Evolutionary conservation across 306 rosid genomes (phyloP), one percentile per base, ranked within the genome.

Genomic region (Rosa persica): DNA sequence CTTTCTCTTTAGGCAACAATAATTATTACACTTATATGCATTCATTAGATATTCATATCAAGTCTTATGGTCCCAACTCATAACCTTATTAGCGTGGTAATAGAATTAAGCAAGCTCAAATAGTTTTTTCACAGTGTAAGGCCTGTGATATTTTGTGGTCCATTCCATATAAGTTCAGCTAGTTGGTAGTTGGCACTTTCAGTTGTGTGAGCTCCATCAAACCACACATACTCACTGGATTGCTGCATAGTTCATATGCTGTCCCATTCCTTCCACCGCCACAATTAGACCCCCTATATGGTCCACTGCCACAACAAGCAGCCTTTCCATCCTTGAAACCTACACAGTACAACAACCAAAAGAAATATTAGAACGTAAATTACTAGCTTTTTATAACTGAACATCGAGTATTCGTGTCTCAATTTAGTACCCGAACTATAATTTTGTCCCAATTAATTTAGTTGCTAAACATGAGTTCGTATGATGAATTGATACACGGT

Each of bases 261-360:
- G 67, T 71, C 70, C 46, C 46, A 36, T 65, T 65, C 4, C 3
- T 65, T 65, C 70, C 70, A 0, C 70, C 70, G 6, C 86, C 81
- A 83, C 89, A 70, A 22, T 19, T 43, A 19, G 11, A 57, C 62
- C 79, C 88, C 67, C 76, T 70, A 6, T 77, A 82, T 17, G 82
- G 70, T 5, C 88, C 86, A 74, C 57, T 79, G 7, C 90, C 90
- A 82, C 90, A 87, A 7, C 88, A 84, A 5, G 88, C 86, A 17
- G 43, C 74, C 75, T 75, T 36, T 69, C 55, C 84, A 19, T 73
- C 84, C 58, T 68, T 83, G 51, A 86, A 82, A 23, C 86, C 88
- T 85, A 69, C 27, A 42, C 12, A 62, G 30, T 1, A 15, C 51
- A 67, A 67, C 12, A 67, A 10, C 34, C 34, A n/a, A 40, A 40